phyloP scores from a whole-genome alignment of 345 rosid genomes.

The Eucalyptus sp. region DNA sequence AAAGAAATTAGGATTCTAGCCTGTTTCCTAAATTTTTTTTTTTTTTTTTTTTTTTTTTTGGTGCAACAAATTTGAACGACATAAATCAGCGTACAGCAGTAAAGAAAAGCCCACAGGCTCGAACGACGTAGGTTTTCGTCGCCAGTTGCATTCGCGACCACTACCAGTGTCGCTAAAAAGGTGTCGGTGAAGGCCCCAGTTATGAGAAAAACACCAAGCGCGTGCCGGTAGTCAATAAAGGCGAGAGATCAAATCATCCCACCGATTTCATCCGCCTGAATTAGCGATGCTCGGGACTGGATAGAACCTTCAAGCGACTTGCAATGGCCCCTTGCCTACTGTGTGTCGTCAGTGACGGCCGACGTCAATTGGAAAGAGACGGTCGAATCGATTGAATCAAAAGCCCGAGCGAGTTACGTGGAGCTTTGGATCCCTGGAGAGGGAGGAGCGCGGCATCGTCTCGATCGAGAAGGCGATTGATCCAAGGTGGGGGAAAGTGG shows the following conservation, averaged over 20 bases:
- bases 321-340: neutral
- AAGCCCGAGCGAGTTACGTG: neutral
- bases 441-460: neutral
- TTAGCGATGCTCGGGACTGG: neutral
- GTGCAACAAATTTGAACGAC: neutral
- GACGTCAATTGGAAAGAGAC: neutral
- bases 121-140: neutral
- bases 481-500: neutral
- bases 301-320: neutral
- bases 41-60: too few relatives aligned
- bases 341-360: neutral
- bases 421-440: neutral
- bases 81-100: neutral
- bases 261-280: neutral
- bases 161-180: neutral
- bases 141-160: neutral
- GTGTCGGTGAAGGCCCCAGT: neutral
- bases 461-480: neutral
- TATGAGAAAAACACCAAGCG: neutral
- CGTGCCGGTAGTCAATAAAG: neutral
- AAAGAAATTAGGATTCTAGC: neutral
- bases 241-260: neutral
- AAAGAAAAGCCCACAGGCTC: neutral
- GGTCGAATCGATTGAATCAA: neutral
- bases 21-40: neutral